Conservation (phyloP, 2,329 filamentous ascomycete genomes). For the Helotiales sp. region DNA sequence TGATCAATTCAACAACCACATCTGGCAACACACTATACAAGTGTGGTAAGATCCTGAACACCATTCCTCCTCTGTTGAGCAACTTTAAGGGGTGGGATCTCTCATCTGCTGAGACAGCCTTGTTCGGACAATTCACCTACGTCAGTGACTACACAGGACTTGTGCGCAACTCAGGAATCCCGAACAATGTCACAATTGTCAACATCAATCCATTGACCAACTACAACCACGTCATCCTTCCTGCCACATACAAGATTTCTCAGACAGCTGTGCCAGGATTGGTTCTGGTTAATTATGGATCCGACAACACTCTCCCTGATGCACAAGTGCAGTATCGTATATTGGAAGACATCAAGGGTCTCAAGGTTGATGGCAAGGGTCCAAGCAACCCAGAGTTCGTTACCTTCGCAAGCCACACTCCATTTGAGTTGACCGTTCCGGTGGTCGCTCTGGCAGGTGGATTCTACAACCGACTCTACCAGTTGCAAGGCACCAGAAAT, state of each 20-base stretch:
- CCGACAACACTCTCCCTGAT: slow-evolving; percentile 11
- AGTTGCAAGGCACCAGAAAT: slow-evolving; percentile 43
- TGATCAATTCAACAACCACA: slow-evolving; percentile 34
- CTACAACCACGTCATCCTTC: slow-evolving; percentile 35
- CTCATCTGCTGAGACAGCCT: slow-evolving; percentile 31
- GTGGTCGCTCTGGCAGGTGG: slow-evolving; percentile 38
- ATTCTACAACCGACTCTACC: slow-evolving; percentile 43
- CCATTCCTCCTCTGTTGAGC: slow-evolving; percentile 41
- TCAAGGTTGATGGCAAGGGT: slow-evolving; percentile 7
- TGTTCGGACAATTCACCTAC: slow-evolving; percentile 42
- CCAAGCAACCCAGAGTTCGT: slow-evolving; percentile 14
- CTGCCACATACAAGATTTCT: slow-evolving; percentile 32
- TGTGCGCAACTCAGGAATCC: slow-evolving; percentile 40
- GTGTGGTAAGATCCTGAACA: slow-evolving; percentile 42
- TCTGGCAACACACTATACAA: slow-evolving; percentile 35
- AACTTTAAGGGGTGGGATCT: slow-evolving; percentile 41
- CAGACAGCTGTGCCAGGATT: slow-evolving; percentile 21
- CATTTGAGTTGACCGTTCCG: slow-evolving; percentile 29
- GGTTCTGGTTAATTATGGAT: slow-evolving; percentile 17
- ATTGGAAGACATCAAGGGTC: slow-evolving; percentile 6
- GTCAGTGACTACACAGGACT: slow-evolving; percentile 41
- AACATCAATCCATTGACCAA: slow-evolving; percentile 31
- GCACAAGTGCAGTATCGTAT: slow-evolving; percentile 20
- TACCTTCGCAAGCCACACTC: slow-evolving; percentile 20
- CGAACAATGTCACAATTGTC: slow-evolving; percentile 24